These are phyloP conservation scores for Lactarius psammicola DNA, from an alignment of 768 basidiomycete species.

Conservation along the genomic window DNA sequence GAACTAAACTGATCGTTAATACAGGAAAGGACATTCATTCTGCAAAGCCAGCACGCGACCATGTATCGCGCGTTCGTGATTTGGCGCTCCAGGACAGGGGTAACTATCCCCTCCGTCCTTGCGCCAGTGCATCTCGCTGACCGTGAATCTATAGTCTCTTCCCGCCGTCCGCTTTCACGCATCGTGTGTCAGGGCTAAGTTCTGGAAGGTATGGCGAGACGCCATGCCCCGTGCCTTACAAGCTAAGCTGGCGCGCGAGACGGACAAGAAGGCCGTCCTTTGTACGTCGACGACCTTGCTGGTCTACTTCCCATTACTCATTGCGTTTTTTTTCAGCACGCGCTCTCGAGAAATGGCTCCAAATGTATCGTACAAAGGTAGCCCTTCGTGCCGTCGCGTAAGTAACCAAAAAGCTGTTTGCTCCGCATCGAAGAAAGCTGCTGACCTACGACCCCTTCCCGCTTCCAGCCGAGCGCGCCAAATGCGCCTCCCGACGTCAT, in stretches of 20 bases:
- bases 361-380: constrained; percentile 63
- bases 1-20: constrained; percentile 11
- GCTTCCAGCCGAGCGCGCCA: constrained; percentile 70
- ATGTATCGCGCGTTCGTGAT: constrained; percentile 66
- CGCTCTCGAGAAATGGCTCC: constrained; percentile 64
- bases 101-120: constrained; percentile 31
- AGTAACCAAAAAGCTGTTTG: constrained; percentile 37
- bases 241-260: constrained; percentile 62
- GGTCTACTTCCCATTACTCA: constrained; percentile 20
- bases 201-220: constrained; percentile 64
- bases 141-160: constrained; percentile 49
- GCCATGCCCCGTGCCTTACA: constrained; percentile 70
- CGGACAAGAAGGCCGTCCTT: constrained; percentile 52
- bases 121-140: constrained; percentile 12
- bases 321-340: constrained; percentile 40
- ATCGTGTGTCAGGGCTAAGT: constrained; percentile 54
- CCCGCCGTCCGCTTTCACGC: constrained; percentile 80
- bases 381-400: constrained; percentile 82
- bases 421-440: constrained; percentile 19
- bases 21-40: constrained; percentile 51
- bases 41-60: constrained; percentile 57
- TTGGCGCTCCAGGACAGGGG: constrained; percentile 76
- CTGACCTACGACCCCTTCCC: constrained; percentile 23
- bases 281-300: constrained; percentile 44
- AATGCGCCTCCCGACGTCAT: constrained; percentile 63